Base-by-base conservation (phyloP, 805 yeast genomes). In the Debaryomyces prosopidis region DNA sequence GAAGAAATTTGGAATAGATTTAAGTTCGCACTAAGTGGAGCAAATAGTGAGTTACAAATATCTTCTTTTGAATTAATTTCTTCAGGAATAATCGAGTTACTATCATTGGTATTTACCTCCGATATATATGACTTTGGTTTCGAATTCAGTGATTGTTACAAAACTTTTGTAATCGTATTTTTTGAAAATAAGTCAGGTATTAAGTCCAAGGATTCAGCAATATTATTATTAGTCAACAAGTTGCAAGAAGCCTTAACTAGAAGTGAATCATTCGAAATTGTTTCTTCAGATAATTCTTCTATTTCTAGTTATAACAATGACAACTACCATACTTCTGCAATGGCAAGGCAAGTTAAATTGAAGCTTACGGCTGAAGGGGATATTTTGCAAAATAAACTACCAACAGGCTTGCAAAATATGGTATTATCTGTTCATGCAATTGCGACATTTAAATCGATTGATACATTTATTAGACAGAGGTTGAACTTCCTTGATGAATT, bases 51-150 rank as follows among this genome's bases (percentile, higher is more conserved):
- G 15, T 37, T 36, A 20, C 49, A 46, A 17, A 67, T 86, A 4
- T 87, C 96, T 0, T 84, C 91, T 47, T 88, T 82, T 65, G 96
- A 89, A 59, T 68, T 90, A 28, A 73, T 83, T 5, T 76, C 85
- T 2, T 85, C 90, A 1, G 90, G 90, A 0, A 60, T 87, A 5
- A 72, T 85, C 6, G 69, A 71, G 5, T 54, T 71, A 0, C 58
- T 85, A 23, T 53, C 69, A 3, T 18, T 45, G 1, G 43, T 73
- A 2, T 77, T 81, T 39, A 50, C 51, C 1, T 42, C 51, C 1
- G 58, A 60, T 8, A 26, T 17, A 1, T 28, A 35, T 32, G 57
- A 55, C 8, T 47, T 64, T 36, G 56, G 59, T 18, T 50, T 49
- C 12, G 62, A 59, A 20, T 65, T 60, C 16, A 57, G 68, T n/a